Base-by-base conservation (phyloP, 805 yeast species). In the Metschnikowia kunwiensis region DNA sequence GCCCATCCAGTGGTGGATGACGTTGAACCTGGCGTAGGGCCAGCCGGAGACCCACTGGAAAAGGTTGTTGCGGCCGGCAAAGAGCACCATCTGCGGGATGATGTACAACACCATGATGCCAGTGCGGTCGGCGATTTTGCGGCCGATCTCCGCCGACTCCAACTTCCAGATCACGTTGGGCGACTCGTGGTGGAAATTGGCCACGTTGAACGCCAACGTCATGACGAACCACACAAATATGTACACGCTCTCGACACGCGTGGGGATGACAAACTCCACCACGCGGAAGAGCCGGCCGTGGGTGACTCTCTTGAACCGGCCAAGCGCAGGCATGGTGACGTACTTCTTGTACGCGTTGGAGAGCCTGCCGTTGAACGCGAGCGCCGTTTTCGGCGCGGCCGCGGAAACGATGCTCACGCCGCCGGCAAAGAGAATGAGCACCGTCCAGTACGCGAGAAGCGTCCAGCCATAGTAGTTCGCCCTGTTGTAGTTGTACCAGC, bases 31-130 rank as follows among this genome's bases (percentile, higher is more conserved):
- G 10, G 78, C 61, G 47, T 74, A 80, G 0, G 78, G 57, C 66
- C 84, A 70, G 2, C 89, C 86, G 1, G 88, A 73, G 5, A 80
- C 36, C 53, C 61, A 63, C 43, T 75, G 72, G 51, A 85, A 64
- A 14, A 86, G 76, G 51, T 82, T 85, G 56, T 85, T 86, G 50
- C 93, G 66, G 20, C 82, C 82, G 5, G 86, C 86, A 57, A 84
- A 78, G 32, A 78, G 55, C 21, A 77, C 61, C 29, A 78, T 44
- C 29, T 77, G 54, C 3, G 86, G 86, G 57, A 59, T 70, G 56
- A 78, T 40, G n/a, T 70, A 64, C 3, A 68, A 55, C 2, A 74
- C 58, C 29, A 77, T 51, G 18, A 78, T 67, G 2, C 78, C 83
- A 1, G 78, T 49, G 49, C 86, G 63, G 47, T 77, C 80, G 27